Conservation (phyloP, 352 stramenopile genomes). For the Thalassiosira mediterranea region DNA sequence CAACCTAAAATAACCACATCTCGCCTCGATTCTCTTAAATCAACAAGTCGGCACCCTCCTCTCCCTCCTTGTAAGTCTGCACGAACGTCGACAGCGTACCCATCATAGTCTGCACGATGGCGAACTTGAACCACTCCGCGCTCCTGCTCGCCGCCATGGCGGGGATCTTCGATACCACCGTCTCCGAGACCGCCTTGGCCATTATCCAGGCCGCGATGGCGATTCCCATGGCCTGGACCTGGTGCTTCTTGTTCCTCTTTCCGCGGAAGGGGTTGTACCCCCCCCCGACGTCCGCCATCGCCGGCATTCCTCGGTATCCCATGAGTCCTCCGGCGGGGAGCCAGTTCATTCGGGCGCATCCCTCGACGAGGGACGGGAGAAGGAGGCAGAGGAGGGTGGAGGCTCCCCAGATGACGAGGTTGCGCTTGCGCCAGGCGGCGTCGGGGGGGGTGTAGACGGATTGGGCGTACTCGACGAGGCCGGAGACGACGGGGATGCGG, state of each 20-base stretch:
- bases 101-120: conserved; percentile 43
- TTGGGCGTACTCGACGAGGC: conserved; percentile 38
- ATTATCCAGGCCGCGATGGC: conserved; percentile 37
- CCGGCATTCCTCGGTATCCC: conserved; percentile 69
- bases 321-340: conserved; percentile 74
- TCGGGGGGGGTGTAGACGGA: conserved; percentile 50
- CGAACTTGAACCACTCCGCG: conserved; percentile 51
- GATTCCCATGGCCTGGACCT: conserved; percentile 49
- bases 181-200: conserved; percentile 29
- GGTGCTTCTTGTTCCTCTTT: conserved; percentile 57
- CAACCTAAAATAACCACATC: no score
- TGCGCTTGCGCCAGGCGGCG: conserved; percentile 55
- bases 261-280: conserved; percentile 55
- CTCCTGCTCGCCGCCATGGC: conserved; percentile 46
- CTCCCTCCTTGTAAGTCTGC: conserved; percentile 56
- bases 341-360: conserved; percentile 69
- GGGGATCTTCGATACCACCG: conserved; percentile 36
- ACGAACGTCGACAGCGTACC: conserved; percentile 27
- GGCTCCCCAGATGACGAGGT: conserved; percentile 69
- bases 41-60: conserved; percentile 39
- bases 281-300: conserved; percentile 41
- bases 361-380: conserved; percentile 58
- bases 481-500: conserved; percentile 33
- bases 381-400: conserved; percentile 62
- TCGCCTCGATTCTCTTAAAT: no score